These are phyloP conservation scores for Avena sativa DNA, from an alignment of 176 grass and related monocot species.

Conservation along the genomic window DNA sequence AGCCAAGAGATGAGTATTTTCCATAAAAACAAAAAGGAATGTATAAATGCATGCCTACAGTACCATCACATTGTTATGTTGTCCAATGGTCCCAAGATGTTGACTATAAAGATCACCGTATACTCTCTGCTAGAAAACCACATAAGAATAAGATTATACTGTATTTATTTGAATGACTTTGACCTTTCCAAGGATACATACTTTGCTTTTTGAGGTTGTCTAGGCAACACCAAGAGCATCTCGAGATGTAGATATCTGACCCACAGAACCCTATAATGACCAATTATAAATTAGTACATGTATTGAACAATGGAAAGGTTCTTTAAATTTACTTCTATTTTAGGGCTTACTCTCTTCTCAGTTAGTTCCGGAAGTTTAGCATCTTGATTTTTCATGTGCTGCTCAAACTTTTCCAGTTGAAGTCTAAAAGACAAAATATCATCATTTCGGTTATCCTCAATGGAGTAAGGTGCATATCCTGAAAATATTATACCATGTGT, in stretches of 20 bases:
- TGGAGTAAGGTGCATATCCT: neutral
- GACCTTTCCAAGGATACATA: no score
- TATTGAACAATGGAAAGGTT: no score
- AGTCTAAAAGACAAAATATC: constrained; percentile 1
- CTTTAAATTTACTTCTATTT: no score
- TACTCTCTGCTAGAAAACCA: neutral
- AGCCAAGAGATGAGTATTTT: neutral
- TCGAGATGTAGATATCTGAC: no score
- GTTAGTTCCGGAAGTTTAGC: constrained; percentile 15
- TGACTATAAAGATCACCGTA: neutral
- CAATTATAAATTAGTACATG: no score
- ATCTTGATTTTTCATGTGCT: neutral
- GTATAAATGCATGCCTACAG: neutral
- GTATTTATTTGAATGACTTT: no score
- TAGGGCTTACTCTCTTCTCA: neutral
- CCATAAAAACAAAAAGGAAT: neutral
- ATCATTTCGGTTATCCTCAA: neutral
- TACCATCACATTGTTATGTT: neutral
- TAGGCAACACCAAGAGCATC: neutral
- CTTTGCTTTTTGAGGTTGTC: no score
- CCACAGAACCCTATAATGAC: no score
- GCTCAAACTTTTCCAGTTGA: neutral
- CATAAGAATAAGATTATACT: neutral
- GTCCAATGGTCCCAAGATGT: neutral
- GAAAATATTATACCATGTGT: neutral